These are phyloP conservation scores for Lentinula boryana DNA, from an alignment of 768 basidiomycete genomes.

Conservation along the genomic window DNA sequence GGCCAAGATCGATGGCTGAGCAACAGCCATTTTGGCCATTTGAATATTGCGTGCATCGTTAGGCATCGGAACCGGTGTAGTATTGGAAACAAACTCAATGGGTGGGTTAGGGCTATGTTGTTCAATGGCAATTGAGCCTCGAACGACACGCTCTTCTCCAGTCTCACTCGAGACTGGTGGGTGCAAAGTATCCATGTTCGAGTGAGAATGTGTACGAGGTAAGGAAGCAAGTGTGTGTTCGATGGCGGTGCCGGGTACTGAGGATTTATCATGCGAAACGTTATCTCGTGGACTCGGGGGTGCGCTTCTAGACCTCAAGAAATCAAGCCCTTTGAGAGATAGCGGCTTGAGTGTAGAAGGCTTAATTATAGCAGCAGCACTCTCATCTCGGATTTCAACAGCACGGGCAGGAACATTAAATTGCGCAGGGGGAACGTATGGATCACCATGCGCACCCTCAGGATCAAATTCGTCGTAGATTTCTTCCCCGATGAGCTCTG, in stretches of 20 bases:
- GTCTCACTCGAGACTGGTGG: neutral
- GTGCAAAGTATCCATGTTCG: neutral
- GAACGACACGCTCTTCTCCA: neutral
- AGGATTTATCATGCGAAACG: neutral
- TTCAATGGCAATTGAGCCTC: neutral
- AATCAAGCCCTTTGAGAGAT: conserved; percentile 40
- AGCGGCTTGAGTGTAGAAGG: conserved; percentile 32
- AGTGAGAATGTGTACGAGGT: conserved; percentile 10
- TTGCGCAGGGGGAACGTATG: conserved; percentile 20
- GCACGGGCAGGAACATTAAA: conserved; percentile 1
- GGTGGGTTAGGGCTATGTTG: neutral
- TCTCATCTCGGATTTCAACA: neutral
- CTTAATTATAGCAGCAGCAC: neutral
- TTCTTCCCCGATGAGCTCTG: conserved; percentile 89
- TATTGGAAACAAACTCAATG: neutral
- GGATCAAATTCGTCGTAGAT: conserved; percentile 89
- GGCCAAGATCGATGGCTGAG: conserved; percentile 8
- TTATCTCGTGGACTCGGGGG: conserved; percentile 46
- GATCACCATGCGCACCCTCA: conserved; percentile 61
- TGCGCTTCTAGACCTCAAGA: conserved; percentile 51
- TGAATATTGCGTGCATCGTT: neutral
- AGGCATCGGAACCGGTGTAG: neutral
- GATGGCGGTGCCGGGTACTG: neutral
- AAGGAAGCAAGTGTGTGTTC: conserved; percentile 3
- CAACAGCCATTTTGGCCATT: neutral